These are phyloP conservation scores for Knoxdaviesia proteae DNA, from an alignment of 2,329 filamentous ascomycete species.

Conservation along the genomic window DNA sequence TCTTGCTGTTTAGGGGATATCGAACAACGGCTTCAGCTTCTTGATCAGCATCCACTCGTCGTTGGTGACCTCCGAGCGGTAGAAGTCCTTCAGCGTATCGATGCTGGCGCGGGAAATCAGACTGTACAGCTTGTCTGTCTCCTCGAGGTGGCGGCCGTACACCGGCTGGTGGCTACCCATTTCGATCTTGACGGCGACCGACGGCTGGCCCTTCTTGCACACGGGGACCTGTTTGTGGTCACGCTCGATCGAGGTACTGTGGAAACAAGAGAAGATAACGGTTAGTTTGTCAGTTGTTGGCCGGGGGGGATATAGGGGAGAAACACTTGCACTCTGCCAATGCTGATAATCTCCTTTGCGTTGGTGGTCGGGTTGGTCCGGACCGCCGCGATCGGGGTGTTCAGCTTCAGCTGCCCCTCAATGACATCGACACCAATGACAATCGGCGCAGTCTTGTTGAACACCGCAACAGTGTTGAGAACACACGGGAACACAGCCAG, in stretches of 20 bases:
- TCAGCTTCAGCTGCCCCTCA: conserved; percentile 70
- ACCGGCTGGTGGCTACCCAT: conserved; percentile 76
- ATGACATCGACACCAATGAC: conserved; percentile 87
- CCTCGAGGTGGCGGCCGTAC: conserved; percentile 89
- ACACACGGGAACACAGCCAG: conserved; percentile 94
- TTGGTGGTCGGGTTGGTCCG: conserved; percentile 63
- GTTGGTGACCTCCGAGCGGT: conserved; percentile 65
- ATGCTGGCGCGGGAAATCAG: conserved; percentile 74
- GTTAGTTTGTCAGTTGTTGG: conserved; percentile 8
- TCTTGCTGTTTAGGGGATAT: conserved; percentile 40
- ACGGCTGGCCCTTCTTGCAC: conserved; percentile 93
- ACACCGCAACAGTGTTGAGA: conserved; percentile 71
- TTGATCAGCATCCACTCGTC: conserved; percentile 92
- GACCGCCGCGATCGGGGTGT: conserved; percentile 77
- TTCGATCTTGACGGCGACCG: conserved; percentile 94
- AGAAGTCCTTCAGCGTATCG: conserved; percentile 90
- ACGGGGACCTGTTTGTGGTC: conserved; percentile 88
- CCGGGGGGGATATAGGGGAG: background rate
- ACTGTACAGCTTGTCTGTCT: conserved; percentile 73
- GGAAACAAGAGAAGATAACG: conserved; percentile 1
- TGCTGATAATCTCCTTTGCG: conserved; percentile 59
- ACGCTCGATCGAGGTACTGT: conserved; percentile 82
- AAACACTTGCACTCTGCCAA: conserved; percentile 76
- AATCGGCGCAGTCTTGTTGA: conserved; percentile 96
- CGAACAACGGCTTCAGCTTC: conserved; percentile 87